Percentiles rank a stretch among this genome's conserved stretches.
These are phyloP conservation scores for Pseudoturritis turrita DNA, from an alignment of 345 rosid species.

Conservation along the genomic window DNA sequence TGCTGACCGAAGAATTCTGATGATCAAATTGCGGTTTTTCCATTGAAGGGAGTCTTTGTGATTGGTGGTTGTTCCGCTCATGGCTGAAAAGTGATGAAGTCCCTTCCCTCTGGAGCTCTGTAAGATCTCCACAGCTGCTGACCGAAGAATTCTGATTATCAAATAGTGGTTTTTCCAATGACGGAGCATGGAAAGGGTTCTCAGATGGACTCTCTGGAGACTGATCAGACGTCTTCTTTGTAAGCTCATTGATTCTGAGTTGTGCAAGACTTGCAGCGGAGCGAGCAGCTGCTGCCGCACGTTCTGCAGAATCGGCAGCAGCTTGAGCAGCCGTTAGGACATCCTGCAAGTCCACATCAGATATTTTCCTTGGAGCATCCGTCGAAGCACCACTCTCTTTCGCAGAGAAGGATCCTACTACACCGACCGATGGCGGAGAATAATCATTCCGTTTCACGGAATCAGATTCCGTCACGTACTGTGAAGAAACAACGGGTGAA, in stretches of 20 bases:
- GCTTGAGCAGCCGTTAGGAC: constrained; percentile 82
- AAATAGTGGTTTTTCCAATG: constrained; percentile 17
- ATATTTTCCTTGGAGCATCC: constrained; percentile 38
- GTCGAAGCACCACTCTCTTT: constrained; percentile 15
- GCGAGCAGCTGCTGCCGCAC: constrained; percentile 90
- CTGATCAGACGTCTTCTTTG: constrained; percentile 46
- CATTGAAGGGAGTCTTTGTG: constrained; percentile 25
- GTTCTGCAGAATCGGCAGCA: constrained; percentile 90
- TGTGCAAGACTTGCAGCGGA: constrained; percentile 93
- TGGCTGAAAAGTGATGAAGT: constrained; percentile 32
- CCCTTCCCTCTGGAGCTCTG: constrained; percentile 21
- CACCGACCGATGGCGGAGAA: constrained; percentile 14
- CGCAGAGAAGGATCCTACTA: neutral
- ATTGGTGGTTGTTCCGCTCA: constrained; percentile 25
- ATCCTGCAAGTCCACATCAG: constrained; percentile 65
- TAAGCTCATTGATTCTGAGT: constrained; percentile 63
- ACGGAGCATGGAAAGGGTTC: constrained; percentile 58
- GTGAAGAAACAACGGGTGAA: constrained; percentile 55
- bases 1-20: constrained; percentile 42
- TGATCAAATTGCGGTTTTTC: constrained; percentile 17
- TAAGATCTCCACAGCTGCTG: constrained; percentile 48
- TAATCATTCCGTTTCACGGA: neutral
- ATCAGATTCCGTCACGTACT: constrained; percentile 25
- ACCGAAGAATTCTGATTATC: constrained; percentile 28
- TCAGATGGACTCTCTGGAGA: constrained; percentile 36